phyloP scores from a whole-genome alignment of 2,329 filamentous ascomycete genomes.

The Aspergillus pseudoterreus region DNA sequence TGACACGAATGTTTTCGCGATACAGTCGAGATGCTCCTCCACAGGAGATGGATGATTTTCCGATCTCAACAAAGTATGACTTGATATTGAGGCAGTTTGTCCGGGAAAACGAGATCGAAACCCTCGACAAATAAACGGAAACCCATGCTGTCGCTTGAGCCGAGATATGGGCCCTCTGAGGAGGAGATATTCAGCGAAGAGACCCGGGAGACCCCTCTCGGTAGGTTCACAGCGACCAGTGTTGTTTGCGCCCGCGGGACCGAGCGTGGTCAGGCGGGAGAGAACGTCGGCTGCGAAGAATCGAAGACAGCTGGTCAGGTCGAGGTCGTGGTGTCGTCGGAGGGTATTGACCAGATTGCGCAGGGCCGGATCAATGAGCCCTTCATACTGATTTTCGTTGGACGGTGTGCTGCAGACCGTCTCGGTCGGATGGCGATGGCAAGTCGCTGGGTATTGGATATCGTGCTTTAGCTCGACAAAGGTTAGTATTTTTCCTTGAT shows the following conservation, averaged over 20 bases:
- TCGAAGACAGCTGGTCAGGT: conserved; percentile 3
- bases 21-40: not conserved
- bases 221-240: too few relatives aligned
- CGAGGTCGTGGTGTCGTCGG: conserved; percentile 2
- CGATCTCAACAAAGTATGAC: not conserved
- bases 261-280: not conserved
- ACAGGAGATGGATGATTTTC: not conserved
- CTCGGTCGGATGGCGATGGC: not conserved
- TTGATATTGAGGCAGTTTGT: not conserved
- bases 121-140: not conserved
- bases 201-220: not conserved
- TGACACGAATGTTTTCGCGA: conserved; percentile 7
- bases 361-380: conserved; percentile 5
- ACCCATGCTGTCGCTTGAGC: conserved; percentile 3
- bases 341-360: conserved; percentile 8
- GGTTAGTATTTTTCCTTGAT: not conserved
- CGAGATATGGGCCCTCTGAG: conserved; percentile 3
- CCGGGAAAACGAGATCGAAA: not conserved
- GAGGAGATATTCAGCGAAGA: conserved; percentile 1
- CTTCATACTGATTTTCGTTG: conserved; percentile 6
- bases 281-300: conserved; percentile 10
- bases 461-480: not conserved
- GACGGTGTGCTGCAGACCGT: not conserved
- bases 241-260: not conserved
- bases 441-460: not conserved